Base-by-base conservation (phyloP, 192 early-diverging fungal species). In the Rhizophagus sp. region DNA sequence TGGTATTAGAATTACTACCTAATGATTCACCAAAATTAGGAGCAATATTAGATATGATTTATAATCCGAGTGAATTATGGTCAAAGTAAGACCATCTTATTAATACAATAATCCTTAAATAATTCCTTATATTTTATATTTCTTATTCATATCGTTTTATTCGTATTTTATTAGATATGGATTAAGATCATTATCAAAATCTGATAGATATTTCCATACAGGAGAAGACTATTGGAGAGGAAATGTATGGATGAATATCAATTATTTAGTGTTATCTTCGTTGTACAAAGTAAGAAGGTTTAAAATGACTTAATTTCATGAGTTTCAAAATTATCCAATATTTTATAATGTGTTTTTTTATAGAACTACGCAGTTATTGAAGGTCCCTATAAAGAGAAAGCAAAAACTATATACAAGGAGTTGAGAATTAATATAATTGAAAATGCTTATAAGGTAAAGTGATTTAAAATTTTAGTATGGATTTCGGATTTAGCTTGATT, bases 191-290 rank as follows among this genome's bases (percentile, higher is more conserved):
- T 72, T 95, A 61, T 93, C 93, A 1, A 87, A 82, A 30, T 82
- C 81, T 25, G 90, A 93, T 80, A 78, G 82, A 34, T 91, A 84
- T 62, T 96, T 90, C 80, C 91, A 91, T 3, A 92, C 91, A 4
- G 95, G 90, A 75, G 97, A 98, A 83, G 94, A 96, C 82, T 98
- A 98, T 84, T 98, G 96, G 97, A 88, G 93, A 73, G 97, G 96
- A 3, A 94, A 95, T 1, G 90, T 97, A 41, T 98, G 97, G 97
- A 90, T 97, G 73, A 97, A 97, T 76, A 85, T 95, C 72, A 96
- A 97, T 83, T 98, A 97, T 81, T 83, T 98, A 25, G 88, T 91
- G 1, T 80, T 97, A 33, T 86, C 90, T 36, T 88, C 91, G 47
- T 83, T 98, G 76, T 85, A 93, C 77, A 89, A 88, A 62, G 92